Conservation (phyloP, 257 asterid genomes). For the Apocynum venetum region DNA sequence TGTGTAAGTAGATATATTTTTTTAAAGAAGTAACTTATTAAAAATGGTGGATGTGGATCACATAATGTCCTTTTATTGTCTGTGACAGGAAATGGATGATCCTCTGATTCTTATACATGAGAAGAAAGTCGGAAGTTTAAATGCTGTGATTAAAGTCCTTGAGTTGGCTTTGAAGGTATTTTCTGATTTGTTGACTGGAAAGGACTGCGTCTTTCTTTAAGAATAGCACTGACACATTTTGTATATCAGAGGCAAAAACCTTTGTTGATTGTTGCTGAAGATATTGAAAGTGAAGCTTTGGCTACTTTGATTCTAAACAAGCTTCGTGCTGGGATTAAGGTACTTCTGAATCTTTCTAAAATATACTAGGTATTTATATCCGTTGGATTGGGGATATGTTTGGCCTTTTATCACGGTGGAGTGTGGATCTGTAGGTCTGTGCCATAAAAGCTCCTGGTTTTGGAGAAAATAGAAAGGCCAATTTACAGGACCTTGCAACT, state of each 20-base stretch:
- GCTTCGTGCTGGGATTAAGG: slow-evolving; percentile 60
- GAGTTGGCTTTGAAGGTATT: slow-evolving; percentile 51
- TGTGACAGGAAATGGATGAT: slow-evolving; percentile 49
- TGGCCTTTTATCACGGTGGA: not conserved
- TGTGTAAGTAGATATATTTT: slow-evolving; percentile 33
- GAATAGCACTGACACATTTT: not conserved
- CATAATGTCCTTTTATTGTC: not conserved
- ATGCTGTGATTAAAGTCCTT: slow-evolving; percentile 37
- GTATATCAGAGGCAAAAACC: slow-evolving; percentile 44
- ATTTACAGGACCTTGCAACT: slow-evolving; percentile 50
- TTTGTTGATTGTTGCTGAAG: slow-evolving; percentile 53
- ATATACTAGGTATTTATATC: not conserved
- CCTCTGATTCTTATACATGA: slow-evolving; percentile 50
- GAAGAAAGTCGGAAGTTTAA: slow-evolving; percentile 48
- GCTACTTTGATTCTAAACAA: slow-evolving; percentile 56
- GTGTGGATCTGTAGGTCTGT: slow-evolving; percentile 35
- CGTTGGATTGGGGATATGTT: not conserved
- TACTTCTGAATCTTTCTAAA: slow-evolving; percentile 1
- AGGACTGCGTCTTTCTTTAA: not conserved
- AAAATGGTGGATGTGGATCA: not conserved
- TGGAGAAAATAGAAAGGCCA: slow-evolving; percentile 58
- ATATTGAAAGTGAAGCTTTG: slow-evolving; percentile 51
- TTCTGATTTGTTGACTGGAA: not conserved
- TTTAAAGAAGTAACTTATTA: not conserved
- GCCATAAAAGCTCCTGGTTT: slow-evolving; percentile 67